Conservation (phyloP, 2,329 filamentous ascomycete genomes). For the Aplosporella prunicola region DNA sequence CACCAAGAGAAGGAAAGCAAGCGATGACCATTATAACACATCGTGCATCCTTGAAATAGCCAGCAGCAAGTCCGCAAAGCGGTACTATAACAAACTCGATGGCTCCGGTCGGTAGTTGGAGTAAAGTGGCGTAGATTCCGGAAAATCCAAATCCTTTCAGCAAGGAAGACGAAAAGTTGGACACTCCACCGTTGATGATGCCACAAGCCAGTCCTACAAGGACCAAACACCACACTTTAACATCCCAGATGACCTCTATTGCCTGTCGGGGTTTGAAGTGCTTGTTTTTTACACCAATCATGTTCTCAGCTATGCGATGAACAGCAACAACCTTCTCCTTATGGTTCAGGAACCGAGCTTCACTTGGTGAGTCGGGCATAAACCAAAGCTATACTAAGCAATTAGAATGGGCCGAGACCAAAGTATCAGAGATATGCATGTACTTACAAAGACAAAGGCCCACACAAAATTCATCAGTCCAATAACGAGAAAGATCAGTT, state of each 20-base stretch:
- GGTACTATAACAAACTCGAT: slow-evolving; percentile 35
- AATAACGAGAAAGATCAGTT: slow-evolving; percentile 30
- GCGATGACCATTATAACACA: slow-evolving; percentile 29
- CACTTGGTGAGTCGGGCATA: slow-evolving; percentile 29
- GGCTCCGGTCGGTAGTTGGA: slow-evolving; percentile 36
- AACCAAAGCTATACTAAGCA: slow-evolving; percentile 18
- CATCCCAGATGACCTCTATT: slow-evolving; percentile 32
- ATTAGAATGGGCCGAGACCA: no score
- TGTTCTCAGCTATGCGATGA: slow-evolving; percentile 31
- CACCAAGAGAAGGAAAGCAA: slow-evolving; percentile 39
- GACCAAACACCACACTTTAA: slow-evolving; percentile 31
- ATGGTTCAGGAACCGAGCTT: slow-evolving; percentile 28
- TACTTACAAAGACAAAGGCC: slow-evolving; percentile 21
- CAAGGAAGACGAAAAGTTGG: slow-evolving; percentile 39
- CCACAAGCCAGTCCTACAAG: slow-evolving; percentile 36
- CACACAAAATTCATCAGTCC: slow-evolving; percentile 29
- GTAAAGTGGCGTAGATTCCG: slow-evolving; percentile 32
- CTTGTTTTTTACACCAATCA: slow-evolving; percentile 34
- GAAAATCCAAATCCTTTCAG: slow-evolving; percentile 37
- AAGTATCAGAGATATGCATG: no score
- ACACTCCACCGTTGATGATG: slow-evolving; percentile 43
- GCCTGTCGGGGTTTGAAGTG: slow-evolving; percentile 29
- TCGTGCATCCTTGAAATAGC: slow-evolving; percentile 22
- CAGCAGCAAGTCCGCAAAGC: slow-evolving; percentile 24
- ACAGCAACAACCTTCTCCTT: slow-evolving; percentile 32